A percentile compares a stretch with the other conserved stretches of the same genome.
Evolutionary conservation across 805 yeast genomes (phyloP).

Genomic region (Lachancea nothofagi): DNA sequence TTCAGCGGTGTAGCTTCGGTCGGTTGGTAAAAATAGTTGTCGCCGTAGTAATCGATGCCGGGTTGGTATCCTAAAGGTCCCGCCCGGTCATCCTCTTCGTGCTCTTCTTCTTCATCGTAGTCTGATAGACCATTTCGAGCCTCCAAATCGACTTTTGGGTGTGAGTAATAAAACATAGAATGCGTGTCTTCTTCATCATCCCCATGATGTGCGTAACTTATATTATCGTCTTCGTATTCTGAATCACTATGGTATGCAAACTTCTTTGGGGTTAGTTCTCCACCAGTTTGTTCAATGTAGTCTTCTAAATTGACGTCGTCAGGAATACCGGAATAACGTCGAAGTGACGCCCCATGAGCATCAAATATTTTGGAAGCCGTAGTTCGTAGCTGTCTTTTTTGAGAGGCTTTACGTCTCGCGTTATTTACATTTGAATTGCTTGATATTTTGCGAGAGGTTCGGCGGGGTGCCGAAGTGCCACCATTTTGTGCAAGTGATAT

Average conservation of each 20-base stretch:
- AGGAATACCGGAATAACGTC: constrained; percentile 68
- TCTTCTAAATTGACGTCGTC: constrained; percentile 48
- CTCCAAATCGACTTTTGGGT: constrained; percentile 22
- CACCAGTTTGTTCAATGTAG: constrained; percentile 40
- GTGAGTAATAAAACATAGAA: constrained; percentile 33
- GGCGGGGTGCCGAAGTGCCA: constrained; percentile 3
- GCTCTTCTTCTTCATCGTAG: constrained; percentile 26
- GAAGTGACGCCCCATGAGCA: constrained; percentile 62
- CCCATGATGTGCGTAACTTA: constrained; percentile 7
- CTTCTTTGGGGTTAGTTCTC: constrained; percentile 15
- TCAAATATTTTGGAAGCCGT: constrained; percentile 73
- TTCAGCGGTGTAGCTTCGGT: constrained; percentile 12
- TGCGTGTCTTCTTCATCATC: constrained; percentile 26
- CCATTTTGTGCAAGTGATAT: constrained; percentile 16
- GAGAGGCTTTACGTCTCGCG: constrained; percentile 11
- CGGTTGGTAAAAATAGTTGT: constrained; percentile 8
- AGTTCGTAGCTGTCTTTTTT: constrained; percentile 43
- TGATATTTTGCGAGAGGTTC: constrained; percentile 7
- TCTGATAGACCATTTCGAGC: constrained; percentile 31
- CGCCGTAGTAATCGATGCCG: constrained; percentile 6
- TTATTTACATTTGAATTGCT: constrained; percentile 1
- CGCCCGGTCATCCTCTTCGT: constrained; percentile 14
- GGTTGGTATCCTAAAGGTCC: constrained; percentile 6
- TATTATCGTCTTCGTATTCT: constrained; percentile 6
- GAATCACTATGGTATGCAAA: constrained; percentile 10